A percentile compares a stretch with the other conserved stretches of the same genome.
Evolutionary conservation across 2,329 filamentous ascomycete species (phyloP).

Genomic region (Talaromyces sp.): DNA sequence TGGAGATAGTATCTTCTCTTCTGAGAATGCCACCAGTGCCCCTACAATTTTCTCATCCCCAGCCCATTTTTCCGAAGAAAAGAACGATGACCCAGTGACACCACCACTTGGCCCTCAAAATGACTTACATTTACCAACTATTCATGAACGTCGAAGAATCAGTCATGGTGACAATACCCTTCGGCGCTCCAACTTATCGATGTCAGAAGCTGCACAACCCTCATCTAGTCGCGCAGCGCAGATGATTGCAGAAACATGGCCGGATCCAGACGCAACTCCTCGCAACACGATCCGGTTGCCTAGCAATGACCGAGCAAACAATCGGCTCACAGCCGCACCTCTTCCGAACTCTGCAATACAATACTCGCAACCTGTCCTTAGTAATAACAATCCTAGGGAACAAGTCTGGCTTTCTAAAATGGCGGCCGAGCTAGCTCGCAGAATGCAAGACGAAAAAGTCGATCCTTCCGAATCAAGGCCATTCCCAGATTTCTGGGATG

Average conservation of each 20-base stretch:
- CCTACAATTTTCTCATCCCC: slow-evolving; percentile 52
- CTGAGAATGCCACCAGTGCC: slow-evolving; percentile 40
- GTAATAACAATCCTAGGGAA: slow-evolving; percentile 36
- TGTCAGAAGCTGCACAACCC: slow-evolving; percentile 25
- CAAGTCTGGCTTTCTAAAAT: slow-evolving; percentile 60
- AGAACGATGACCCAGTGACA: slow-evolving; percentile 53
- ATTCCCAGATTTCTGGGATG: slow-evolving; percentile 38
- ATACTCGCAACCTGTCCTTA: slow-evolving; percentile 30
- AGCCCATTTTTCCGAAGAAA: slow-evolving; percentile 58
- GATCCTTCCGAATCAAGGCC: slow-evolving; percentile 29
- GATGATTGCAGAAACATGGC: slow-evolving; percentile 16
- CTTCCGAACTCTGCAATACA: slow-evolving; percentile 29
- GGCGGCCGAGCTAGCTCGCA: slow-evolving; percentile 79
- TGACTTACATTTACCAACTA: slow-evolving; percentile 31
- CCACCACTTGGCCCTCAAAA: slow-evolving; percentile 48
- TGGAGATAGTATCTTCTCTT: slow-evolving; percentile 39
- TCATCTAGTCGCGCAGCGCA: slow-evolving; percentile 23
- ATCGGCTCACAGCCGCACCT: slow-evolving; percentile 26
- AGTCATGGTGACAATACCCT: slow-evolving; percentile 28
- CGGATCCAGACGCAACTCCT: slow-evolving; percentile 35
- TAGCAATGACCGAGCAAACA: slow-evolving; percentile 6
- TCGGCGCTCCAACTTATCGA: slow-evolving; percentile 25
- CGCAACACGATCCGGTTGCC: slow-evolving; percentile 26
- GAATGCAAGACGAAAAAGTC: slow-evolving; percentile 79
- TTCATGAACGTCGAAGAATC: slow-evolving; percentile 33